Conservation (phyloP, 768 basidiomycete species). For the Boletus subparvulus region DNA sequence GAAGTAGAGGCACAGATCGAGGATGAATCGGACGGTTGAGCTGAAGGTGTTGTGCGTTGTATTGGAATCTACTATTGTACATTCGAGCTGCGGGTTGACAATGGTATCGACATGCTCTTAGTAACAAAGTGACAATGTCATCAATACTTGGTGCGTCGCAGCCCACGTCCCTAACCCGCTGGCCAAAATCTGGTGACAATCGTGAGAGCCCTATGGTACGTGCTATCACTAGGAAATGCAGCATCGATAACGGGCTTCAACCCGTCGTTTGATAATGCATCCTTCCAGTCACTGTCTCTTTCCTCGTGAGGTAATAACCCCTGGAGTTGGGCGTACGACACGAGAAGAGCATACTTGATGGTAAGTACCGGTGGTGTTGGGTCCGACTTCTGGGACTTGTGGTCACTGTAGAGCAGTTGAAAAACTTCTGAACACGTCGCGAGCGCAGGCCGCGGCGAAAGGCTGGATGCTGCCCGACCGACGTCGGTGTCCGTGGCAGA, state of each 20-base stretch:
- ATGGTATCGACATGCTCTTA: neutral
- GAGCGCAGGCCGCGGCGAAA: constrained; percentile 27
- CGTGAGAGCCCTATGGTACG: constrained; percentile 29
- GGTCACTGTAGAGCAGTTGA: constrained; percentile 20
- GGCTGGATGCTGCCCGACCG: constrained; percentile 18
- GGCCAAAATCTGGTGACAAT: constrained; percentile 19
- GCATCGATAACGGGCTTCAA: constrained; percentile 27
- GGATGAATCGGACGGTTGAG: constrained; percentile 29
- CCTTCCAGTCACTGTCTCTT: constrained; percentile 37
- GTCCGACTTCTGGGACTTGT: constrained; percentile 6
- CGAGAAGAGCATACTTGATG: constrained; percentile 41
- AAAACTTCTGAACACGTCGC: constrained; percentile 29
- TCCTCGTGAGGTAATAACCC: constrained; percentile 21
- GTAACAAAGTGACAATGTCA: neutral
- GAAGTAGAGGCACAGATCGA: constrained; percentile 30
- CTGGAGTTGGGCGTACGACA: constrained; percentile 40
- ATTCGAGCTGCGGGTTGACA: neutral
- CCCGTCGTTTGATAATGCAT: constrained; percentile 25
- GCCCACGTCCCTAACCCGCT: neutral
- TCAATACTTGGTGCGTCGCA: neutral
- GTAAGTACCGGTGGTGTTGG: constrained; percentile 9
- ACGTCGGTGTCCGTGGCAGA: constrained; percentile 8
- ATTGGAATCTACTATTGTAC: neutral
- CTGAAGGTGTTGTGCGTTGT: neutral
- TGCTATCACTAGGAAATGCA: constrained; percentile 26